phyloP scores from a whole-genome alignment of 805 yeast genomes.

The Vanderwaltozyma yarrowii region DNA sequence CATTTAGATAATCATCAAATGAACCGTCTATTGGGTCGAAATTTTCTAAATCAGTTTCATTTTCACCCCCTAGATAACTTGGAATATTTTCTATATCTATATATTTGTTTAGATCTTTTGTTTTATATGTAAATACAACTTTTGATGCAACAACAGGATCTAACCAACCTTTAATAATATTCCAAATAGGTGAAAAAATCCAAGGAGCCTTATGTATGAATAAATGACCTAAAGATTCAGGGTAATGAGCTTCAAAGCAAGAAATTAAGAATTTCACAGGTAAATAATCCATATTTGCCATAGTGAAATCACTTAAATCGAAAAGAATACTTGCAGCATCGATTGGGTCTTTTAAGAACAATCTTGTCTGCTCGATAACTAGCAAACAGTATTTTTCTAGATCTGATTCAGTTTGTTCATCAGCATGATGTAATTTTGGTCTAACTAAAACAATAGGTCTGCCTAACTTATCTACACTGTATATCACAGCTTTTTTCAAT shows the following conservation, averaged over 20 bases:
- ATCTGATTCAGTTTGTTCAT: slow-evolving; percentile 59
- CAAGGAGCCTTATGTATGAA: slow-evolving; percentile 93
- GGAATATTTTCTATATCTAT: slow-evolving; percentile 57
- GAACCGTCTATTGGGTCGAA: slow-evolving; percentile 53
- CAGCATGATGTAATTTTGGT: slow-evolving; percentile 64
- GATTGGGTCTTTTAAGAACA: slow-evolving; percentile 55
- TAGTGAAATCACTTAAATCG: slow-evolving; percentile 76
- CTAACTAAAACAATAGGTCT: slow-evolving; percentile 78
- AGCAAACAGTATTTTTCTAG: slow-evolving; percentile 66
- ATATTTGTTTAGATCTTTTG: slow-evolving; percentile 54
- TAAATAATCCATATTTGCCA: slow-evolving; percentile 86
- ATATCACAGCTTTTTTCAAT: slow-evolving; percentile 59
- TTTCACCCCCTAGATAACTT: slow-evolving; percentile 59
- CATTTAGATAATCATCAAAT: slow-evolving; percentile 41
- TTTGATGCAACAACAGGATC: slow-evolving; percentile 95
- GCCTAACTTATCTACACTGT: slow-evolving; percentile 61
- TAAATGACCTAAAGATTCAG: slow-evolving; percentile 79
- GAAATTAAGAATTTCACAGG: slow-evolving; percentile 84
- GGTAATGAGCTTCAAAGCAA: slow-evolving; percentile 93
- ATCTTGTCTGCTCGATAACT: slow-evolving; percentile 72
- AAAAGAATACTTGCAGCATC: slow-evolving; percentile 79
- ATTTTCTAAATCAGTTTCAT: slow-evolving; percentile 44
- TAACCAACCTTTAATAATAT: slow-evolving; percentile 82
- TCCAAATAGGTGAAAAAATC: slow-evolving; percentile 94
- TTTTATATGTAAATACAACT: slow-evolving; percentile 67